Evolutionary conservation across 106 monocot species (phyloP).

Genomic region (Dendrobium officinale): DNA sequence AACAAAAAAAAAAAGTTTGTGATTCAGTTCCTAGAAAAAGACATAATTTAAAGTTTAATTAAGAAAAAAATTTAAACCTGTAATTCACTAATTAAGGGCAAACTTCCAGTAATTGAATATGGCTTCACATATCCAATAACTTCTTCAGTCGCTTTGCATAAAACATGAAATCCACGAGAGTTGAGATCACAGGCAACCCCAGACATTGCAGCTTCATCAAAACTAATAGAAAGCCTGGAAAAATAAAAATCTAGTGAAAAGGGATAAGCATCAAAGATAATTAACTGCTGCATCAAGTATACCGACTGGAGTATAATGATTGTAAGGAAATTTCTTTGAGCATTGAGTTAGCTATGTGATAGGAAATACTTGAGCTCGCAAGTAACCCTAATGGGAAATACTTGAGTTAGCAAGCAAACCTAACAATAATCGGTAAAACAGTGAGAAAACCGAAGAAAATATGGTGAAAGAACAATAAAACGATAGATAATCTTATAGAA

Average conservation of each 20-base stretch:
- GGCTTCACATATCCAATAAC: conserved; percentile 84
- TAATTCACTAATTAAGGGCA: conserved; percentile 85
- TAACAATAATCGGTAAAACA: too few species aligned
- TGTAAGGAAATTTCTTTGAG: not conserved
- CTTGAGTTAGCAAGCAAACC: too few species aligned
- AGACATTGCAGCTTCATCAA: conserved; percentile 63
- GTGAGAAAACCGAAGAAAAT: too few species aligned
- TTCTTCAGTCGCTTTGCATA: conserved; percentile 92
- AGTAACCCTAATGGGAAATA: too few species aligned
- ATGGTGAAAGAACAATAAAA: too few species aligned
- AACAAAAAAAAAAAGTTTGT: not conserved
- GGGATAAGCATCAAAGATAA: not conserved
- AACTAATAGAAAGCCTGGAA: conserved; percentile 60
- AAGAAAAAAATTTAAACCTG: conserved; percentile 43
- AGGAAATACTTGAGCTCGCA: too few species aligned
- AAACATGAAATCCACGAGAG: conserved; percentile 76
- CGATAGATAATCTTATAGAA: too few species aligned
- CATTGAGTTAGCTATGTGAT: not conserved
- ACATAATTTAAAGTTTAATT: not conserved
- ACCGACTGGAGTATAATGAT: not conserved
- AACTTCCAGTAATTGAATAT: conserved; percentile 95
- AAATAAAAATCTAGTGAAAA: not conserved
- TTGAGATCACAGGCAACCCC: conserved; percentile 87
- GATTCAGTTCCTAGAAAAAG: not conserved
- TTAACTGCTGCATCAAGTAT: not conserved